These are phyloP conservation scores for Oleoguttula mirabilis DNA, from an alignment of 495 filamentous ascomycete genomes.

Conservation along the genomic window DNA sequence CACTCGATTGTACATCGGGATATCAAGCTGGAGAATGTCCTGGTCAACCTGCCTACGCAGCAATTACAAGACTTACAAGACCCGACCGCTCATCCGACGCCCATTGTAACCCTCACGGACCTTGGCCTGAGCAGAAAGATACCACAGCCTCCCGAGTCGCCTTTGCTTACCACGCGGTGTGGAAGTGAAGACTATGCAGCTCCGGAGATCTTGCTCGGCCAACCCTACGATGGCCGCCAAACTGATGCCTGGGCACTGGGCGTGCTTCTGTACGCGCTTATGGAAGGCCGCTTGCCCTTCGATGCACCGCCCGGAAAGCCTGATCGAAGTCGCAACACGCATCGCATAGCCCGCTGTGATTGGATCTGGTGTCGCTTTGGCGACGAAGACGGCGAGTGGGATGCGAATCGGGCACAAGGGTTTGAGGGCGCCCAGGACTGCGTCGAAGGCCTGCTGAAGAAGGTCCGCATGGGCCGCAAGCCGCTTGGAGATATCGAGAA, in stretches of 20 bases:
- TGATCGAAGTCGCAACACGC: slow-evolving; percentile 50
- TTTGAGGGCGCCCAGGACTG: slow-evolving; percentile 63
- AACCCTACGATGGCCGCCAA: slow-evolving; percentile 83
- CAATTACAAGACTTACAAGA: slow-evolving; percentile 40
- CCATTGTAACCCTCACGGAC: slow-evolving; percentile 81
- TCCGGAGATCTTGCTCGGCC: slow-evolving; percentile 88
- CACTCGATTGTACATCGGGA: slow-evolving; percentile 87
- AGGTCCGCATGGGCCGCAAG: slow-evolving; percentile 60
- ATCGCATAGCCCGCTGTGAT: slow-evolving; percentile 87
- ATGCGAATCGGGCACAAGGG: slow-evolving; percentile 39
- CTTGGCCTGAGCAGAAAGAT: slow-evolving; percentile 81
- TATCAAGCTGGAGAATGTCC: slow-evolving; percentile 95
- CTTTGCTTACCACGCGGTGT: slow-evolving; percentile 74
- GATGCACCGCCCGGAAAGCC: slow-evolving; percentile 61
- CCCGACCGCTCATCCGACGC: slow-evolving; percentile 61
- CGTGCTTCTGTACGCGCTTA: slow-evolving; percentile 82
- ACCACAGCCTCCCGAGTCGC: slow-evolving; percentile 53
- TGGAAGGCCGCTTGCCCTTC: slow-evolving; percentile 86
- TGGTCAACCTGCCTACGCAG: slow-evolving; percentile 63
- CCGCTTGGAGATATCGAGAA: slow-evolving; percentile 55
- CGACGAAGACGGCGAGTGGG: slow-evolving; percentile 61
- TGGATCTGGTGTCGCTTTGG: slow-evolving; percentile 87
- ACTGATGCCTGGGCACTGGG: slow-evolving; percentile 94
- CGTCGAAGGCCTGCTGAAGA: slow-evolving; percentile 71
- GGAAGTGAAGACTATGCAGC: slow-evolving; percentile 96